Evolutionary conservation across 2,329 filamentous ascomycete genomes (phyloP).

Genomic region (Xylaria sp.): DNA sequence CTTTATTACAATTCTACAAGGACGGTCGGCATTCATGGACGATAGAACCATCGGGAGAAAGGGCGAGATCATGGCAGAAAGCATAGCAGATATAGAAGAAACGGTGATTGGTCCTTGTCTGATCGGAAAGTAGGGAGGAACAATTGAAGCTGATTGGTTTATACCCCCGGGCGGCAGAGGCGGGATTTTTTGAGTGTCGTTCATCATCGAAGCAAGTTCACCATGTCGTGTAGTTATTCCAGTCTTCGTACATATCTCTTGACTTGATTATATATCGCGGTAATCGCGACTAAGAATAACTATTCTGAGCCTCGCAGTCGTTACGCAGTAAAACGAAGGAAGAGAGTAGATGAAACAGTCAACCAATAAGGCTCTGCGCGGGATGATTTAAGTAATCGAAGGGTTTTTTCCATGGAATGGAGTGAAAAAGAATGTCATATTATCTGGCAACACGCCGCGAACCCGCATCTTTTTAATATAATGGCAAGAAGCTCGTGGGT

Average conservation of each 20-base stretch:
- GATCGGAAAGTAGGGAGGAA: not conserved
- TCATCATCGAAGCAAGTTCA: not conserved
- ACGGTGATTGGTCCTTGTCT: not conserved
- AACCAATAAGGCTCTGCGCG: not conserved
- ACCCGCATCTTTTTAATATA: not conserved
- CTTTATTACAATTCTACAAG: conserved; percentile 3
- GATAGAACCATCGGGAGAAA: not conserved
- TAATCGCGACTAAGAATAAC: not conserved
- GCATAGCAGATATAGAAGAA: not conserved
- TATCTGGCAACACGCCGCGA: not conserved
- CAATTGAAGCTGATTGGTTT: conserved; percentile 8
- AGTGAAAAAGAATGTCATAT: not conserved
- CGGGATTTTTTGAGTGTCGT: not conserved
- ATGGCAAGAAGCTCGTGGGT: not conserved
- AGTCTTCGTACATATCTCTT: conserved; percentile 10
- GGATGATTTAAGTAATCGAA: not conserved
- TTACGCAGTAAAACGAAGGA: not conserved
- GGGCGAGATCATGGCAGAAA: not conserved
- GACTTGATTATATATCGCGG: not conserved
- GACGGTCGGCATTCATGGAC: not conserved
- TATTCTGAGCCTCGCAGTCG: not conserved
- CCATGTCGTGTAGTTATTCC: conserved; percentile 7
- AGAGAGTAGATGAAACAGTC: not conserved
- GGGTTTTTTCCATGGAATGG: not conserved
- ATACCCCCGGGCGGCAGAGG: conserved; percentile 21